These are phyloP conservation scores for Dryas drummondii DNA, from an alignment of 306 rosid species.

Conservation along the genomic window DNA sequence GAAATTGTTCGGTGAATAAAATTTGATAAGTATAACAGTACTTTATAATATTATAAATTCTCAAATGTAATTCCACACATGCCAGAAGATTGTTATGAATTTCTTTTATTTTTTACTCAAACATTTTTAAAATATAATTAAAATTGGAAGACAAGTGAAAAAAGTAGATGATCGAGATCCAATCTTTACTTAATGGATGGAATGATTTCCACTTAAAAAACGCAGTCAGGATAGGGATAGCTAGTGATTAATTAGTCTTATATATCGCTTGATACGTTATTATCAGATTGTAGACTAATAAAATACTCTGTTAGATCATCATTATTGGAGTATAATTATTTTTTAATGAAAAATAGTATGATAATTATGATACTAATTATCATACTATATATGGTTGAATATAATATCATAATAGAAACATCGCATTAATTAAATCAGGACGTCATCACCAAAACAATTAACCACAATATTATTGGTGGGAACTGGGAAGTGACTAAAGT, in stretches of 20 bases:
- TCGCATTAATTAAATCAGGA: neutral
- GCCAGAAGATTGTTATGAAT: too few relatives aligned
- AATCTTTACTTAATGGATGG: neutral
- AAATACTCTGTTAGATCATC: slow-evolving; percentile 11
- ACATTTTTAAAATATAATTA: too few relatives aligned
- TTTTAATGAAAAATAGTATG: neutral
- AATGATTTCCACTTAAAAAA: slow-evolving; percentile 3
- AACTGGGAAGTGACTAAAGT: neutral
- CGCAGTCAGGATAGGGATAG: slow-evolving; percentile 17
- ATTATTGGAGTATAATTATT: slow-evolving; percentile 23
- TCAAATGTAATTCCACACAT: too few relatives aligned
- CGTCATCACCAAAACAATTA: neutral
- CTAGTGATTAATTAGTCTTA: slow-evolving; percentile 12
- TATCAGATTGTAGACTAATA: slow-evolving; percentile 7
- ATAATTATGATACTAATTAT: neutral
- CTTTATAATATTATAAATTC: too few relatives aligned
- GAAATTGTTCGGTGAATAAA: too few relatives aligned
- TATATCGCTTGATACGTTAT: slow-evolving; percentile 2
- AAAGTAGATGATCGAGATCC: too few relatives aligned
- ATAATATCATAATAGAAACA: neutral
- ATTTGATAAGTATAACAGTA: too few relatives aligned
- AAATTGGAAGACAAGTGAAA: too few relatives aligned
- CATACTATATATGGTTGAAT: neutral
- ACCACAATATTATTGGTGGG: neutral
- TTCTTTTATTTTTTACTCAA: too few relatives aligned